A percentile compares a stretch with the other conserved stretches of the same genome.
These are phyloP conservation scores for Trichosporon sp. DNA, from an alignment of 1,284 basidiomycete species.

Conservation along the genomic window DNA sequence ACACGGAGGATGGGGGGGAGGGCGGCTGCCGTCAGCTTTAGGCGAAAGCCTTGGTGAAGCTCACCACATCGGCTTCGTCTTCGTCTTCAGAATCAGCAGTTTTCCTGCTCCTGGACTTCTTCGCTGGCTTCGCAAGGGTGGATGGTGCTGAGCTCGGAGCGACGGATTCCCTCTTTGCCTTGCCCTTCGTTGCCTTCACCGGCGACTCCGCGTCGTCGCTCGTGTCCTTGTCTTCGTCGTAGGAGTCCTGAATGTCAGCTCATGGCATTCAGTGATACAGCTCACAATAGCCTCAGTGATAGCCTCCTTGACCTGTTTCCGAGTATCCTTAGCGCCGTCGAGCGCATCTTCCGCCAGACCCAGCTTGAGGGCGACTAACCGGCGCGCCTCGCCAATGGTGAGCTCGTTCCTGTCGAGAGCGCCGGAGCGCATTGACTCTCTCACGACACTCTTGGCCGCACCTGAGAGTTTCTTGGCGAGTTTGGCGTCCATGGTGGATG, in stretches of 20 bases:
- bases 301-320: conserved; percentile 53
- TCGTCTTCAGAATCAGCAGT: conserved; percentile 14
- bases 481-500: conserved; percentile 22
- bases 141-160: conserved; percentile 19
- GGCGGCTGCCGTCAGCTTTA: conserved; percentile 14
- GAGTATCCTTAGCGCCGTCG: conserved; percentile 36
- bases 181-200: background rate
- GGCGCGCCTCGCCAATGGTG: conserved; percentile 42
- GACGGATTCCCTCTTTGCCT: conserved; percentile 21
- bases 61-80: background rate
- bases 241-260: conserved; percentile 14
- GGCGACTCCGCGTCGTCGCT: conserved; percentile 14
- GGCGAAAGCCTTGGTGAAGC: background rate
- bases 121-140: background rate
- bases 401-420: conserved; percentile 40
- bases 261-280: conserved; percentile 4
- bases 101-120: background rate
- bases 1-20: conserved; percentile 25
- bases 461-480: conserved; percentile 19
- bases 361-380: conserved; percentile 34
- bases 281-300: conserved; percentile 51
- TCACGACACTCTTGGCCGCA: conserved; percentile 31
- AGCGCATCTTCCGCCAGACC: conserved; percentile 36
- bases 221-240: conserved; percentile 22
- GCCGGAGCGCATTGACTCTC: conserved; percentile 36